Evolutionary conservation across 1,284 basidiomycete genomes (phyloP), one percentile per base, ranked within the genome.

Genomic region (Marasmius sp.): DNA sequence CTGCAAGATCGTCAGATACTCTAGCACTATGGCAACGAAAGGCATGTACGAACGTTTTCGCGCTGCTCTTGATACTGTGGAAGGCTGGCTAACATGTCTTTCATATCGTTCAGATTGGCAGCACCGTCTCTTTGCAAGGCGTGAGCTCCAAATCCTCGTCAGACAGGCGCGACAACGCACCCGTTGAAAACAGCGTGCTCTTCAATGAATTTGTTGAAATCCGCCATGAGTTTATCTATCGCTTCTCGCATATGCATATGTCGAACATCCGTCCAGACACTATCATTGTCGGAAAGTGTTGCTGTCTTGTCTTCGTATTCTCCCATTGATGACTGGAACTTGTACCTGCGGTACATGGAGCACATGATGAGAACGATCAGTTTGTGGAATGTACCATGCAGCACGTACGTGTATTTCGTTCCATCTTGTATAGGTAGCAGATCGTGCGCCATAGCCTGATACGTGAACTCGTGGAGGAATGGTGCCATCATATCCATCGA

Each of bases 181-280:
- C 89, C 85, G 71, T 91, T 88, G 75, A 97, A 97, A 0, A 94
- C 95, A 1, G 93, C 94, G 72, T 98, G 93, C 69, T 98, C 95
- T 69, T 91, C 88, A 69, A 96, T 83, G 71, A 98, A 98, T 72
- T 90, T 87, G 73, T 94, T 94, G 77, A 99, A 98, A 76, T 98
- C 94, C 11, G 84, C 85, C 86, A 97, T 96, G 61, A 99, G 84
- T 74, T 94, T 95, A 79, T 98, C 95, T 69, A 98, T 97, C 3
- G 95, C 94, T 77, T 99, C 97, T 61, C 94, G 91, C 92, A 99
- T 98, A 76, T 99, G 97, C 84, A 98, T 87, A 74, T 99, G 97
- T 59, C 96, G 89, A 56, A 98, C 87, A 47, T 89, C 89, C 22
- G 89, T 90, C 95, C 96, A 99, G 3, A 98, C 91, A 51, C 85